Evolutionary conservation across 164 flowering plant genomes (phyloP), one percentile per base, ranked within the genome.

Genomic region (Vitis riparia): DNA sequence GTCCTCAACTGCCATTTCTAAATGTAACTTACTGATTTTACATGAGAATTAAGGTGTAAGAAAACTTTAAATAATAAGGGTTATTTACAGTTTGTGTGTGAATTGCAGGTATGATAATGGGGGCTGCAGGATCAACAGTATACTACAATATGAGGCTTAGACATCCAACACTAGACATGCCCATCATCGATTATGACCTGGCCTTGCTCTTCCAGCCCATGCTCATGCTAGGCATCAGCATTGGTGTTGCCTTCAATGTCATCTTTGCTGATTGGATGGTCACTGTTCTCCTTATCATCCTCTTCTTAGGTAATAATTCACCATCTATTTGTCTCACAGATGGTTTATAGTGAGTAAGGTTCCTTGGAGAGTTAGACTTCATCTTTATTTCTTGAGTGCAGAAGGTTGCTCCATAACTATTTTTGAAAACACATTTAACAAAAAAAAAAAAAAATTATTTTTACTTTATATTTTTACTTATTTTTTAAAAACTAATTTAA

Each of bases 181-280:
- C 84, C n/a, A 68, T 81, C 49, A 77, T 81, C 16, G 84, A 81
- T 30, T 81, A 81, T 68, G 81, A 81, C 51, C 64, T 81, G 48
- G 84, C 84, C 2, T 52, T 81, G 65, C 77, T 81, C 66, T 78
- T 81, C n/a, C 84, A 81, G 69, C 84, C 81, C 11, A 81, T 77
- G 84, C 80, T 80, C 13, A 76, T 80, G 80, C 70, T 80, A 12
- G 83, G 83, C 23, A 80, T 80, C 66, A 80, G 81, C 75, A 78
- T 81, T 27, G 84, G 84, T 17, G 84, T 81, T 60, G 75, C 76
- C 57, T 78, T 81, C 60, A 81, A 75, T 12, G 77, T 81, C 60
- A 75, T 81, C 68, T 81, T 81, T 62, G 81, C 84, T 10, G 84
- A 80, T 66, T 80, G 83, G 83, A 80, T 80, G 83, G 83, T 80